These are phyloP conservation scores for Limtongozyma cylindracea DNA, from an alignment of 805 yeast genomes.

Conservation along the genomic window DNA sequence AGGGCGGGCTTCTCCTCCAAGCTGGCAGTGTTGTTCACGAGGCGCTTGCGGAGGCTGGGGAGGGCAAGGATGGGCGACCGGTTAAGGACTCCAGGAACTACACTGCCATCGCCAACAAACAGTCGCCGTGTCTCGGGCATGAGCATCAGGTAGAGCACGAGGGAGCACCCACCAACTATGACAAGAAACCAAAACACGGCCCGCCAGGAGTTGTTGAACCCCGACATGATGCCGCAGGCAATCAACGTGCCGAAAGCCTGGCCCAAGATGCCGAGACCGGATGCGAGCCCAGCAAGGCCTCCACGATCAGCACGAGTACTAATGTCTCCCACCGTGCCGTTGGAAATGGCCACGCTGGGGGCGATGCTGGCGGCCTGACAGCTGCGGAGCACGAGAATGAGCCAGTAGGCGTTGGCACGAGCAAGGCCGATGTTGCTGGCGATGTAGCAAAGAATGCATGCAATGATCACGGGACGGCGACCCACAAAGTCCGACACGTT, in stretches of 20 bases:
- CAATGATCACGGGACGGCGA: conserved; percentile 37
- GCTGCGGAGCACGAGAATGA: conserved; percentile 40
- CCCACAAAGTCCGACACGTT: conserved; percentile 48
- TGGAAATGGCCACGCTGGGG: conserved; percentile 43
- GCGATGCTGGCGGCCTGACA: conserved; percentile 61
- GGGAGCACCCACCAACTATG: conserved; percentile 1
- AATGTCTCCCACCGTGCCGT: conserved; percentile 55
- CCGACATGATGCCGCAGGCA: conserved; percentile 1
- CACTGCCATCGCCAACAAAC: no score
- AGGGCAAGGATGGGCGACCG: no score
- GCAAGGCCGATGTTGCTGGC: conserved; percentile 49
- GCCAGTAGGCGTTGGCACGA: conserved; percentile 24
- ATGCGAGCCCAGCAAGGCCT: conserved; percentile 5
- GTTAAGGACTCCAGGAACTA: no score
- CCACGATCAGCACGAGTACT: conserved; percentile 47
- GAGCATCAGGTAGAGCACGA: no score
- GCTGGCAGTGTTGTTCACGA: no score
- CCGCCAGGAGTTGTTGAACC: conserved; percentile 1
- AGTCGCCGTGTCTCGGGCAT: no score
- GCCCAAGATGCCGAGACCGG: conserved; percentile 1
- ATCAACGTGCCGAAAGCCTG: conserved; percentile 1
- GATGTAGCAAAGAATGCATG: conserved; percentile 26
- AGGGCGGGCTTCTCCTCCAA: no score
- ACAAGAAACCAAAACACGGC: conserved; percentile 1
- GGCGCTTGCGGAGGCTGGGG: no score